Base-by-base conservation (phyloP, 2,329 filamentous ascomycete species). In the Metarhizium sp. region DNA sequence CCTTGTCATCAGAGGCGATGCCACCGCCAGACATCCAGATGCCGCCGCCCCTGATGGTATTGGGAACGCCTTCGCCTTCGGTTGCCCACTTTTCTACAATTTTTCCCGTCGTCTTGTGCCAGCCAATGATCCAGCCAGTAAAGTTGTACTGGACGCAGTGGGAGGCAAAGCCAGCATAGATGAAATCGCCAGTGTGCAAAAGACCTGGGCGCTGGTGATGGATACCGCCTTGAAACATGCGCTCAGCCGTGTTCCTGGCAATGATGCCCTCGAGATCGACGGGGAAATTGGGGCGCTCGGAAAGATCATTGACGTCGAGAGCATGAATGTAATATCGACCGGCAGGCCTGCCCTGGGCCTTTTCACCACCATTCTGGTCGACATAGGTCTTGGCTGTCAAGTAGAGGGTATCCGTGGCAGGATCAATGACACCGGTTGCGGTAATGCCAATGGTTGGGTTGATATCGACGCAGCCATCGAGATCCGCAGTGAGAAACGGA, bases 91-190 rank as follows among this genome's bases (percentile, higher is more conserved):
- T 61, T 60, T 73, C 71, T 18, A 73, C 70, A 32, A 70, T 59
- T 20, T 67, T 60, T 14, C 70, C 70, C 0, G 65, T 69, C 0
- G 68, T 71, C 56, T 75, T 74, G 63, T 78, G 71, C 61, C 75
- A 72, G 3, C 76, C 76, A 45, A 81, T 69, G 45, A 81, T 67
- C 68, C 74, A 75, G 29, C 78, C 77, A 1, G 78, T 80, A 58
- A 80, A 80, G 61, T 82, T 79, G 63, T 76, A 82, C 55, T 76
- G 71, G 29, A 80, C 79, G 51, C 79, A 82, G 58, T 81, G 75
- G 10, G 77, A 79, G 0, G 77, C 79, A 57, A 82, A 81, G 0
- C 71, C 78, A 0, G 73, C 76, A 54, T 80, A 80, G 6, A 82
- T 67, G 47, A 70, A 72, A 52, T 74, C 69, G 2, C 75, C 75